Evolutionary conservation across 2,329 filamentous ascomycete species (phyloP).

Genomic region (Parascedosporium putredinis): DNA sequence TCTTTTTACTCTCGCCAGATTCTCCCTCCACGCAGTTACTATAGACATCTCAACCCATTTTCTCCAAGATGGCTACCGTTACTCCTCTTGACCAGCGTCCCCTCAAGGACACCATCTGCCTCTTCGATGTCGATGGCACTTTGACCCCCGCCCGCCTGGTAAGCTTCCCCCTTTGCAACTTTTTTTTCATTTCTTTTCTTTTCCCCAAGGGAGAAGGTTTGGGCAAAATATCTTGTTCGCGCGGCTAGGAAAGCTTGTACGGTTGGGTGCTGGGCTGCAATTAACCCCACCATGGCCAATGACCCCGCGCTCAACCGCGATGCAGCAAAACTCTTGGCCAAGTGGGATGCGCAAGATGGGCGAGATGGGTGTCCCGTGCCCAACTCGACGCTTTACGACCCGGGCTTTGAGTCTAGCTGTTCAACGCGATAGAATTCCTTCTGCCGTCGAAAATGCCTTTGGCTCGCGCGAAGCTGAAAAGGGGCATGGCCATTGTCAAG

Average conservation of each 20-base stretch:
- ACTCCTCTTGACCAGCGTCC: conserved; percentile 74
- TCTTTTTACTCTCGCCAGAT: conserved; percentile 2
- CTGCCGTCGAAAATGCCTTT: too few species aligned
- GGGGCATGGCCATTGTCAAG: neutral
- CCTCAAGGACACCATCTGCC: conserved; percentile 82
- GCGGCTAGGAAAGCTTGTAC: too few species aligned
- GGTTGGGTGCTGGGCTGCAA: neutral
- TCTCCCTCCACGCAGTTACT: neutral
- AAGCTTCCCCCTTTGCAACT: too few species aligned
- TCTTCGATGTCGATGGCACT: conserved; percentile 95
- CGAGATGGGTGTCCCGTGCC: too few species aligned
- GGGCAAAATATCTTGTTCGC: neutral
- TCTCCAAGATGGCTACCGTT: conserved; percentile 38
- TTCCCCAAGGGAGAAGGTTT: neutral
- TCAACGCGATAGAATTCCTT: too few species aligned
- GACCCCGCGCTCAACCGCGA: neutral
- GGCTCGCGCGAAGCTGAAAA: too few species aligned
- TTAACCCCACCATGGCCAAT: neutral
- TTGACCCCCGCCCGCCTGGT: conserved; percentile 75
- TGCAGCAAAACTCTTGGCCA: too few species aligned
- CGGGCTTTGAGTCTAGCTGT: too few species aligned
- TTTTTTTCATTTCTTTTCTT: neutral
- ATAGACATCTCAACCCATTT: conserved; percentile 2
- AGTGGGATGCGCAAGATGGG: too few species aligned
- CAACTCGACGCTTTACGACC: too few species aligned